Evolutionary conservation across 345 rosid genomes (phyloP).

Genomic region (Viola odorata): DNA sequence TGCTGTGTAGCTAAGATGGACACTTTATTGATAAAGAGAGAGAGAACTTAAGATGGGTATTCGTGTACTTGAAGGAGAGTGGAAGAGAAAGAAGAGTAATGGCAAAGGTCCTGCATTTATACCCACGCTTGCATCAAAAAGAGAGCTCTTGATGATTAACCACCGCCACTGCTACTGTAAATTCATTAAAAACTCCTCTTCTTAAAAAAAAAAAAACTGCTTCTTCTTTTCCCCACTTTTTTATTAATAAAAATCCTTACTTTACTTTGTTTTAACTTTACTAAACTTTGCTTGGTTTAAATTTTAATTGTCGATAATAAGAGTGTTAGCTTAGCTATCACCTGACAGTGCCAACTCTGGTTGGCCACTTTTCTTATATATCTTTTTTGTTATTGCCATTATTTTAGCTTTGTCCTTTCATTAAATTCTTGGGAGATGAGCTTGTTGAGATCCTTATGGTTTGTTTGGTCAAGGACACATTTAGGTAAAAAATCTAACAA

Average conservation of each 20-base stretch:
- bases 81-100: conserved; percentile 20
- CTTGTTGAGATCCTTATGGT: conserved; percentile 32
- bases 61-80: conserved; percentile 16
- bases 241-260: background rate
- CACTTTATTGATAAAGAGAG: conserved; percentile 2
- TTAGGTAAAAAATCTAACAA: conserved; percentile 6
- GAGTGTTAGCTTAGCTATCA: conserved; percentile 17
- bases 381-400: conserved; percentile 14
- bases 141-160: conserved; percentile 87
- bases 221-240: background rate
- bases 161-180: conserved; percentile 75
- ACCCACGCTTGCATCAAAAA: conserved; percentile 98
- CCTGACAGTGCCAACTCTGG: conserved; percentile 57
- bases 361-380: conserved; percentile 12
- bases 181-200: conserved; percentile 16
- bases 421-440: conserved; percentile 38
- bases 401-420: conserved; percentile 15
- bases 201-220: background rate
- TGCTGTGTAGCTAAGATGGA: conserved; percentile 17
- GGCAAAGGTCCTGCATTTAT: conserved; percentile 64
- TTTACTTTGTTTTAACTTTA: conserved; percentile 2
- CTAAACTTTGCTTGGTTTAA: conserved; percentile 15
- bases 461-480: conserved; percentile 48
- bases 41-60: conserved; percentile 13
- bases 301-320: conserved; percentile 16